Conservation (phyloP, 2,329 filamentous ascomycete species). For the Eutypella sp. region DNA sequence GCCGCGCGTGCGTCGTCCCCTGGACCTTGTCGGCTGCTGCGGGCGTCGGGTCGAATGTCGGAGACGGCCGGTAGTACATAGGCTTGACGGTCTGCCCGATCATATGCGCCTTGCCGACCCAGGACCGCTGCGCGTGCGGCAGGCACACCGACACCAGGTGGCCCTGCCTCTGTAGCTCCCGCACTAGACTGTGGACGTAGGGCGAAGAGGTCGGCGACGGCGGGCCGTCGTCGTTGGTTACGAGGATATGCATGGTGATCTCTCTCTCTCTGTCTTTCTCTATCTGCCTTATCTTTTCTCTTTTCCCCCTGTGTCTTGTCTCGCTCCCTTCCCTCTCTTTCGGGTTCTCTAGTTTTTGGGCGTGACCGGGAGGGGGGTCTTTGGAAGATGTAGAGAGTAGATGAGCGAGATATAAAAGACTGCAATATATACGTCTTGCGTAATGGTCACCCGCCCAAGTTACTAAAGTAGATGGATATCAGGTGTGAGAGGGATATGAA, state of each 20-base stretch:
- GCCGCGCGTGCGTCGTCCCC: conserved; percentile 55
- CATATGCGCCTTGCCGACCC: conserved; percentile 98
- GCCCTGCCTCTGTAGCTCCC: conserved; percentile 65
- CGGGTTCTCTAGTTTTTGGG: no score
- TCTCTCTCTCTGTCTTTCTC: no score
- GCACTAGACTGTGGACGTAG: conserved; percentile 71
- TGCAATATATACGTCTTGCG: no score
- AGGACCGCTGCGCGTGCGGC: conserved; percentile 86
- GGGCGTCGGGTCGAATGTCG: conserved; percentile 29
- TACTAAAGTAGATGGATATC: no score
- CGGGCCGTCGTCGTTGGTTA: conserved; percentile 78
- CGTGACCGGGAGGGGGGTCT: no score
- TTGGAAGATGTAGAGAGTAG: no score
- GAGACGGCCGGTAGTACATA: conserved; percentile 67
- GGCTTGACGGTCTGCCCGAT: conserved; percentile 85
- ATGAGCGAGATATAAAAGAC: no score
- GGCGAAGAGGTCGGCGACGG: conserved; percentile 74
- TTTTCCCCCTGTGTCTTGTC: no score
- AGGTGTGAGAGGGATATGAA: no score
- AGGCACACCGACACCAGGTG: conserved; percentile 90
- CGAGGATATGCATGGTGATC: conserved; percentile 54
- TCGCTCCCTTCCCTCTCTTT: no score
- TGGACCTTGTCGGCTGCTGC: conserved; percentile 43
- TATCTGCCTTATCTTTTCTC: no score
- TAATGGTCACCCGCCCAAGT: no score